Conservation (phyloP, 441 rosid genomes). For the Hura crepitans region DNA sequence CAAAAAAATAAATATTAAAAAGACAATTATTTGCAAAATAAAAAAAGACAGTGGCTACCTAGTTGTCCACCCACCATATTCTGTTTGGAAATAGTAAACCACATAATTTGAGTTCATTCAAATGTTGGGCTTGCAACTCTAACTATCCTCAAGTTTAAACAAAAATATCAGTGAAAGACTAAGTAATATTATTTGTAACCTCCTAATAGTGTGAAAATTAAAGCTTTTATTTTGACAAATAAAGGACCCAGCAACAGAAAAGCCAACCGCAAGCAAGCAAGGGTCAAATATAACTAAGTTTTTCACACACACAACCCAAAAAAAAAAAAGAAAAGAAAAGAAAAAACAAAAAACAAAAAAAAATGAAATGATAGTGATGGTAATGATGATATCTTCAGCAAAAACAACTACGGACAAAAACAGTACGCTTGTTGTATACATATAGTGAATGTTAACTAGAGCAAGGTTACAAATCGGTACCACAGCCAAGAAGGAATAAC, state of each 20-base stretch:
- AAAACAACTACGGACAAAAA: not conserved
- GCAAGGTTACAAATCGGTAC: slow-evolving; percentile 20
- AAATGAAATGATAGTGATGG: not conserved
- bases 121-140: not conserved
- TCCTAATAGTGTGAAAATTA: not conserved
- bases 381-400: not conserved
- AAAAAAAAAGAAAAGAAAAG: too few species aligned
- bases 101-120: not conserved
- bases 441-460: slow-evolving; percentile 7
- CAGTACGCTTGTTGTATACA: not conserved
- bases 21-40: not conserved
- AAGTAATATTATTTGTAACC: not conserved
- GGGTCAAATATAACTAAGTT: too few species aligned
- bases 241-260: too few species aligned
- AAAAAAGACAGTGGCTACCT: not conserved
- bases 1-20: too few species aligned
- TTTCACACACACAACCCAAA: too few species aligned
- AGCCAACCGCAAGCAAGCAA: too few species aligned
- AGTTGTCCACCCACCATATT: not conserved
- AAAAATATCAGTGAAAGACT: not conserved
- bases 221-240: not conserved
- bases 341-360: too few species aligned
- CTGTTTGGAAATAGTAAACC: not conserved
- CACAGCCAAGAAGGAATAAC: slow-evolving; percentile 8
- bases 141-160: not conserved